Evolutionary conservation across 2,329 filamentous ascomycete species (phyloP).

Genomic region (Xylaria sp.): DNA sequence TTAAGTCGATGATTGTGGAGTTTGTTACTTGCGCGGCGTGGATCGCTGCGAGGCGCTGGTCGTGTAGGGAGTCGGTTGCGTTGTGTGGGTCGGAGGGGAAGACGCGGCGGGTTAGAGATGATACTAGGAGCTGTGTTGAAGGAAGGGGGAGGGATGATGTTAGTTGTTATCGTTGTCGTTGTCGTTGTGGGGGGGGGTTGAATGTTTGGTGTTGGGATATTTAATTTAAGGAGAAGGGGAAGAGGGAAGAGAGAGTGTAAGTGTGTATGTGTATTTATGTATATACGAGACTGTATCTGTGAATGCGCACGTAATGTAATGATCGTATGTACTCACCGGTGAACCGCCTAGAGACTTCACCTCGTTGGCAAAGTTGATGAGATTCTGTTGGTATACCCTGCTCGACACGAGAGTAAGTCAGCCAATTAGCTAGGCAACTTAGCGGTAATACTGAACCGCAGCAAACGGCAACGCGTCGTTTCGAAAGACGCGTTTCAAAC

Average conservation of each 20-base stretch:
- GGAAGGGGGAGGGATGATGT: too few species aligned
- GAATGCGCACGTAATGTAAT: too few species aligned
- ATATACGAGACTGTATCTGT: too few species aligned
- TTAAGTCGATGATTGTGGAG: conserved; percentile 55
- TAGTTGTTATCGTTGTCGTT: too few species aligned
- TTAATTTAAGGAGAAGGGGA: too few species aligned
- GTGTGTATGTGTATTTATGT: too few species aligned
- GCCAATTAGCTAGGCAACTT: neutral
- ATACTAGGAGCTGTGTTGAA: conserved; percentile 57
- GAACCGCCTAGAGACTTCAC: conserved; percentile 50
- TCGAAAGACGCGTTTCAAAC: too few species aligned
- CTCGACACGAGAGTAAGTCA: neutral
- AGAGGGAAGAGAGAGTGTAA: too few species aligned
- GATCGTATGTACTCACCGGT: conserved; percentile 41
- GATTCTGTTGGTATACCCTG: conserved; percentile 23
- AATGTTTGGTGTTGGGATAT: too few species aligned
- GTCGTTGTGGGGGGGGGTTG: too few species aligned
- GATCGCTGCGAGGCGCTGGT: conserved; percentile 53
- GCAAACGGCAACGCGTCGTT: too few species aligned
- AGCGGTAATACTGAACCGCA: neutral
- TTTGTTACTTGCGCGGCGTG: conserved; percentile 49
- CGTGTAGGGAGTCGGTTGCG: conserved; percentile 54
- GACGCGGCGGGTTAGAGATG: conserved; percentile 59
- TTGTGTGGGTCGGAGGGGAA: conserved; percentile 43
- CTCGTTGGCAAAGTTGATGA: conserved; percentile 50